Percentiles rank a stretch among this genome's conserved stretches.
These are phyloP conservation scores for Tricladium varicosporioides DNA, from an alignment of 2,329 filamentous ascomycete species.

Conservation along the genomic window DNA sequence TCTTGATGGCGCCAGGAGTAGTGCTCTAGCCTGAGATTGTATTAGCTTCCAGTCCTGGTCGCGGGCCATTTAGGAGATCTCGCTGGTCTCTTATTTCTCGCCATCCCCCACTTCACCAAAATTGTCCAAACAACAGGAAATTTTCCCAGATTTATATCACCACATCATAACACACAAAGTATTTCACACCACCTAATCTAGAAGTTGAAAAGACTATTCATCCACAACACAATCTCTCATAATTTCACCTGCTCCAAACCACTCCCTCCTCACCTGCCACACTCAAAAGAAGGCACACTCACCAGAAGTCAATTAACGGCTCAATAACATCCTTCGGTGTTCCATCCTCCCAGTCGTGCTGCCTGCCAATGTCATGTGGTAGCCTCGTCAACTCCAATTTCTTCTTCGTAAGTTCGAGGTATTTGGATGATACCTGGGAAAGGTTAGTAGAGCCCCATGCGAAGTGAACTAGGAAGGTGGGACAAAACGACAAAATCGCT, in stretches of 20 bases:
- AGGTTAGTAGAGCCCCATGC: background rate
- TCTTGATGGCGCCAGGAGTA: conserved; percentile 65
- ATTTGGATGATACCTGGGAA: conserved; percentile 60
- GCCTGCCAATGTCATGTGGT: conserved; percentile 55
- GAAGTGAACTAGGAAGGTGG: too few relatives aligned
- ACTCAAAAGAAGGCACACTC: conserved; percentile 29
- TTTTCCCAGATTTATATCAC: too few relatives aligned
- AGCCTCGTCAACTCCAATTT: conserved; percentile 67
- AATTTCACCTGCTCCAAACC: too few relatives aligned
- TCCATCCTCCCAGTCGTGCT: conserved; percentile 50
- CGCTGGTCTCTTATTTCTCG: too few relatives aligned
- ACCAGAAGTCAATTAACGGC: conserved; percentile 65
- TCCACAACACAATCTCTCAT: too few relatives aligned
- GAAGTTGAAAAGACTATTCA: too few relatives aligned
- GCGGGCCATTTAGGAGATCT: too few relatives aligned
- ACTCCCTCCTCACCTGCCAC: background rate
- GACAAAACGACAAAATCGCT: too few relatives aligned
- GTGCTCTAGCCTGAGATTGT: conserved; percentile 54
- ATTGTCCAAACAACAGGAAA: too few relatives aligned
- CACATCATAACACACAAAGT: too few relatives aligned
- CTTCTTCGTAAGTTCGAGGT: conserved; percentile 63
- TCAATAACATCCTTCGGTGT: conserved; percentile 59
- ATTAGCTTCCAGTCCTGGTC: background rate
- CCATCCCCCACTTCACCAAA: too few relatives aligned
- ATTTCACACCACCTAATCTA: too few relatives aligned